Percentiles rank a stretch among this genome's conserved stretches.
Evolutionary conservation across 805 yeast genomes (phyloP).

Genomic region (Lachancea dasiensis): DNA sequence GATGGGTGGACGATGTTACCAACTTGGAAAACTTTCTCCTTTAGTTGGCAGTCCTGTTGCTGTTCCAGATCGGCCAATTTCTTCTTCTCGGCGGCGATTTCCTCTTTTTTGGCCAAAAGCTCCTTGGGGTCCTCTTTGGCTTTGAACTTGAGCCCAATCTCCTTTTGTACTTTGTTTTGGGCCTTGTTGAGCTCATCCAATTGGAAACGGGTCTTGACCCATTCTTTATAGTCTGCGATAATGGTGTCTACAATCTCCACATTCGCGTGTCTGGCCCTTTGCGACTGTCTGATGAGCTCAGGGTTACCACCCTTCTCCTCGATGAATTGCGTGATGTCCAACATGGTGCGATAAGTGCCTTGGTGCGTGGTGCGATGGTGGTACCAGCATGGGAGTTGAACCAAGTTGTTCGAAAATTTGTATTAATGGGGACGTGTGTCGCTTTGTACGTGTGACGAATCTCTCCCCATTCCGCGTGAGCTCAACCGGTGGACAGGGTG

Average conservation of each 20-base stretch:
- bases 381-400: too few relatives aligned
- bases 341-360: constrained; percentile 49
- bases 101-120: constrained; percentile 75
- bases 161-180: constrained; percentile 85
- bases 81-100: constrained; percentile 63
- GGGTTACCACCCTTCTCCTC: constrained; percentile 98
- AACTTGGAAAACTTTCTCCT: constrained; percentile 76
- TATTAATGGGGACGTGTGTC: too few relatives aligned
- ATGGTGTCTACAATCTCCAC: constrained; percentile 96
- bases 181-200: constrained; percentile 86
- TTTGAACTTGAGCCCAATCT: constrained; percentile 86
- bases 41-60: constrained; percentile 68
- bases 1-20: constrained; percentile 94
- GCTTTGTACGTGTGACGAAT: too few relatives aligned
- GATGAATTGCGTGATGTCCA: constrained; percentile 86
- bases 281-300: constrained; percentile 78
- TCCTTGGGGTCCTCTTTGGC: constrained; percentile 91
- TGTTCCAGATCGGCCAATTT: constrained; percentile 61
- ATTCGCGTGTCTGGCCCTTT: constrained; percentile 87
- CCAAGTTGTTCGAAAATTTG: too few relatives aligned
- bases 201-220: constrained; percentile 87
- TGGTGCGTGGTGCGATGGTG: too few relatives aligned
- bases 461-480: too few relatives aligned
- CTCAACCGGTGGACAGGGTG: too few relatives aligned
- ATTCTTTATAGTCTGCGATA: constrained; percentile 80